A percentile compares a stretch with the other conserved stretches of the same genome.
Conservation (phyloP, 768 basidiomycete genomes). For the Mycena amicta region DNA sequence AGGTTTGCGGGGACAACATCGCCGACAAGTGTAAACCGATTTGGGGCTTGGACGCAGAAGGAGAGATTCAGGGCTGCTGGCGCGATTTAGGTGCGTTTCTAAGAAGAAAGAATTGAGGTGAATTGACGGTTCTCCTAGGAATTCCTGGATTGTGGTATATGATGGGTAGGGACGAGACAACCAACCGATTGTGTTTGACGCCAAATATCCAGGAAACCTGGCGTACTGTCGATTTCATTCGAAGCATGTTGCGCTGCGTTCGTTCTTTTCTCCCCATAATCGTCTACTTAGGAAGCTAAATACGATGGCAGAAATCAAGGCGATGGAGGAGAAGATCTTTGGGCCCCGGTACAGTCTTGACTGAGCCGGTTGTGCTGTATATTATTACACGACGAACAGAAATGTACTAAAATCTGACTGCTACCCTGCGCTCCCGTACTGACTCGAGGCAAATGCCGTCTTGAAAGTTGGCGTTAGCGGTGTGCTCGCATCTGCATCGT, state of each 20-base stretch:
- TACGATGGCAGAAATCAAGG: constrained; percentile 55
- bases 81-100: constrained; percentile 44
- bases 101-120: no score
- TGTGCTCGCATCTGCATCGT: constrained; percentile 9
- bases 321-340: constrained; percentile 51
- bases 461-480: constrained; percentile 15
- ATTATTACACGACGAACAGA: no score
- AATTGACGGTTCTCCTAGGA: constrained; percentile 1
- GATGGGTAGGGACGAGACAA: constrained; percentile 45
- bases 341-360: constrained; percentile 23
- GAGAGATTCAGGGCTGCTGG: constrained; percentile 56
- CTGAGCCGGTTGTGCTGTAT: neutral
- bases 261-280: constrained; percentile 29
- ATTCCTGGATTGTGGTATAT: constrained; percentile 57
- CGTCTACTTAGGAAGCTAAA: neutral
- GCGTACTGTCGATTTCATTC: constrained; percentile 62
- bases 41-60: constrained; percentile 69
- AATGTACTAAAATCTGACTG: neutral
- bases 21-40: constrained; percentile 50
- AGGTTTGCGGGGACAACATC: constrained; percentile 50
- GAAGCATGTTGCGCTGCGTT: constrained; percentile 64
- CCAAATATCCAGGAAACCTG: constrained; percentile 48
- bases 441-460: constrained; percentile 1
- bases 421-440: constrained; percentile 16
- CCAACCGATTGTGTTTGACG: neutral